Conservation (phyloP, 1,284 basidiomycete genomes). For the Naganishia cerealis region DNA sequence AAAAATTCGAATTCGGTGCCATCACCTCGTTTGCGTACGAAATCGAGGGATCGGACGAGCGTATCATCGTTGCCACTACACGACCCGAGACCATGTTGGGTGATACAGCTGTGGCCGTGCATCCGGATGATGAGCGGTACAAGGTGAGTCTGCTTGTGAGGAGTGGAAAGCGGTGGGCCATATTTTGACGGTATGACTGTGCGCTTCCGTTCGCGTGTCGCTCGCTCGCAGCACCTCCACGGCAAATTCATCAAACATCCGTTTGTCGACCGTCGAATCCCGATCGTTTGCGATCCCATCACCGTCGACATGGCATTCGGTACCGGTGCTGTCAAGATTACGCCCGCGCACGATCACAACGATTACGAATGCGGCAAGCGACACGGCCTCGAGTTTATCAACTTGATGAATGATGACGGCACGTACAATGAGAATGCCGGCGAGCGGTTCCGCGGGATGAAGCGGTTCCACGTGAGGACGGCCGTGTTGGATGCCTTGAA, state of each 20-base stretch:
- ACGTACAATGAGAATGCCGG: slow-evolving; percentile 92
- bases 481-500: slow-evolving; percentile 82
- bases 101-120: slow-evolving; percentile 95
- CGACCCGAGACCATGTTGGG: slow-evolving; percentile 99
- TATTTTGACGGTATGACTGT: too few relatives aligned
- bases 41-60: slow-evolving; percentile 82
- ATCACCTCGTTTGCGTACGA: slow-evolving; percentile 94
- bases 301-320: slow-evolving; percentile 94
- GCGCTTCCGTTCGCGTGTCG: background rate
- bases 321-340: slow-evolving; percentile 99
- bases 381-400: slow-evolving; percentile 90
- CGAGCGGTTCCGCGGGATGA: slow-evolving; percentile 81
- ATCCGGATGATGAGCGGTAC: slow-evolving; percentile 91
- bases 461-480: slow-evolving; percentile 89
- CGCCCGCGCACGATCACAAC: slow-evolving; percentile 97
- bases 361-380: slow-evolving; percentile 93
- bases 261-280: slow-evolving; percentile 81
- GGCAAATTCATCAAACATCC: slow-evolving; percentile 91
- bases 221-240: slow-evolving; percentile 71
- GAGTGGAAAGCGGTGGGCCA: too few relatives aligned
- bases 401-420: slow-evolving; percentile 94
- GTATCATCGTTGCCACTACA: slow-evolving; percentile 91
- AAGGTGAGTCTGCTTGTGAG: slow-evolving; percentile 54
- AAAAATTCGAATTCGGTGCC: slow-evolving; percentile 95
- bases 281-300: slow-evolving; percentile 82